These are phyloP conservation scores for Aspergillus sp. DNA, from an alignment of 2,329 filamentous ascomycete genomes.

Conservation along the genomic window DNA sequence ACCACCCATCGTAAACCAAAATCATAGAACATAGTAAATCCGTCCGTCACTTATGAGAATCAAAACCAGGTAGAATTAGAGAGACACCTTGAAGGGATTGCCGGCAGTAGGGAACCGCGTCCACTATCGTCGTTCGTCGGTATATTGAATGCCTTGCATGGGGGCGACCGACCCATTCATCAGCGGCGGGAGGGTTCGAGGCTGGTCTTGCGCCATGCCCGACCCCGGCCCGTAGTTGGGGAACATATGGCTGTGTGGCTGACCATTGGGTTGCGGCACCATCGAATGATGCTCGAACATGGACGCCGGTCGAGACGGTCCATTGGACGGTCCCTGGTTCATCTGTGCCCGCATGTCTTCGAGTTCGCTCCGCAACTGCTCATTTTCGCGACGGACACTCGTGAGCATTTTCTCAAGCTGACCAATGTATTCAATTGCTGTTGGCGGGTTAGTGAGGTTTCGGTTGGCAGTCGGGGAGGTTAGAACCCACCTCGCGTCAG, in stretches of 20 bases:
- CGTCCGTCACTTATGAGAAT: background rate
- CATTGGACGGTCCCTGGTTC: constrained; percentile 34
- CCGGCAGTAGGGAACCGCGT: background rate
- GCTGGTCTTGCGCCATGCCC: constrained; percentile 38
- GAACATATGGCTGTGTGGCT: constrained; percentile 30
- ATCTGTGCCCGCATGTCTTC: constrained; percentile 42
- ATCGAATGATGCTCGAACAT: constrained; percentile 39
- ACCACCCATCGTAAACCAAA: background rate
- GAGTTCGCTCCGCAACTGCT: constrained; percentile 33
- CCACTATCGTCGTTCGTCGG: constrained; percentile 44
- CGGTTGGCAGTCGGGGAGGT: constrained; percentile 7
- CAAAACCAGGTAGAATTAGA: background rate
- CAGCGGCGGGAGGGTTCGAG: constrained; percentile 48
- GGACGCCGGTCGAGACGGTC: constrained; percentile 28
- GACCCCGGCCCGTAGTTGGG: constrained; percentile 28
- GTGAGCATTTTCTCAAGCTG: constrained; percentile 43
- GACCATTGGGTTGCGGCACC: constrained; percentile 34
- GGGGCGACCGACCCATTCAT: constrained; percentile 44
- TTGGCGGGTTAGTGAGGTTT: constrained; percentile 7
- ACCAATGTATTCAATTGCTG: constrained; percentile 50
- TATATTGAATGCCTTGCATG: constrained; percentile 53
- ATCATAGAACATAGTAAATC: background rate
- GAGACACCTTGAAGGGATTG: too few relatives aligned
- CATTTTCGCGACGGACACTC: constrained; percentile 39
- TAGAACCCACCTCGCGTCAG: constrained; percentile 42